phyloP scores from a whole-genome alignment of 495 filamentous ascomycete genomes.

The Ascodesmis nigricans region DNA sequence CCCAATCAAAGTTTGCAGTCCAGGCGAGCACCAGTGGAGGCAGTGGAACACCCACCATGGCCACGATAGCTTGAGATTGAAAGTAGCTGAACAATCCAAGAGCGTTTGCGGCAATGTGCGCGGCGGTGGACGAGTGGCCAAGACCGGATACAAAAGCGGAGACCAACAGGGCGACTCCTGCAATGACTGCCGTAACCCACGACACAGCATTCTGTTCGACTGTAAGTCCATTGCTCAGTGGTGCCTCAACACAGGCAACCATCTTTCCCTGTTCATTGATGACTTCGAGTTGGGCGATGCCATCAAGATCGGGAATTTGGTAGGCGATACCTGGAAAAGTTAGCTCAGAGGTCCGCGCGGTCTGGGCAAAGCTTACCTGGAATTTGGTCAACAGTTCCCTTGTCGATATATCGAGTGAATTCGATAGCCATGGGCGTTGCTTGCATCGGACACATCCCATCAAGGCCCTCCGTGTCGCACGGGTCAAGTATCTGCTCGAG shows the following conservation, averaged over 20 bases:
- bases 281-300: conserved; percentile 50
- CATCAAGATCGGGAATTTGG: conserved; percentile 72
- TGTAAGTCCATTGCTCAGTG: conserved; percentile 72
- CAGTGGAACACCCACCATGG: conserved; percentile 53
- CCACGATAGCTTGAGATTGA: conserved; percentile 78
- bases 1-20: conserved; percentile 95
- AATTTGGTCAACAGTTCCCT: conserved; percentile 36
- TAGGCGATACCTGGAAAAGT: conserved; percentile 38
- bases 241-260: conserved; percentile 67
- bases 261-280: conserved; percentile 26
- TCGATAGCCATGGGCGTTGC: neutral
- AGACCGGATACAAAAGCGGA: conserved; percentile 55
- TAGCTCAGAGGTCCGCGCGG: no score
- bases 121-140: conserved; percentile 71
- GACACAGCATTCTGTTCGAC: conserved; percentile 67
- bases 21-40: conserved; percentile 73
- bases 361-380: no score
- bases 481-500: conserved; percentile 45
- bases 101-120: conserved; percentile 75
- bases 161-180: conserved; percentile 50
- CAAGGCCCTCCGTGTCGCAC: conserved; percentile 39
- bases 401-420: conserved; percentile 30
- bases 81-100: conserved; percentile 88
- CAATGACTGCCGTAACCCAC: conserved; percentile 66
- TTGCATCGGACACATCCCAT: conserved; percentile 70